Base-by-base conservation (phyloP, 257 asterid species). In the Anisodus acutangulus region DNA sequence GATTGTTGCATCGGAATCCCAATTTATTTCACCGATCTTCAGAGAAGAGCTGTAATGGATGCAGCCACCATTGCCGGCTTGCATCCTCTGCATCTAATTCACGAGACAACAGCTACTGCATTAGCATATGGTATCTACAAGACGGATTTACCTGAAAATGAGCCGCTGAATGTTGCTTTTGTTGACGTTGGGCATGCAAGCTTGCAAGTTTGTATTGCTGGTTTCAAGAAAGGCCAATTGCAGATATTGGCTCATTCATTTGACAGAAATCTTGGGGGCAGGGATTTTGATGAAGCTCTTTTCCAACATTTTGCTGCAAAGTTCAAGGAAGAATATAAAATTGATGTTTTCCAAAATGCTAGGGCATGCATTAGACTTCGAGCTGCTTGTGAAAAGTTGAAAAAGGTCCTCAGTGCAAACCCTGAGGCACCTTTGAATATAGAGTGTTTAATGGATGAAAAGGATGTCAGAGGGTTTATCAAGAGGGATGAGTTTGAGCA, bases 41-140 rank as follows among this genome's bases (percentile, higher is more conserved):
- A 96, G 90, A 92, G 99, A 84, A 91, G 98, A 84, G 97, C 98
- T 68, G 95, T 96, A 39, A 71, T 93, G 60, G 99, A 94, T 90
- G 99, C 99, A 45, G 98, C 99, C 45, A 94, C 94, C 39, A 93
- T 96, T 79, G 98, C 99, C 81, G 98, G 98, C 43, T 87, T 96
- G 83, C 98, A 92, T 83, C 98, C 99, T 60, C 95, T 94, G 88
- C 97, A 92, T 87, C 92, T 96, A 59, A 85, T 96, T 86, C 99
- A 96, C n/a, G 99, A 96, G 87, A 96, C 99, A 4, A 93, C 99
- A n/a, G 98, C 99, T 35, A 96, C 99, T 80, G 98, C 99, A 64
- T 78, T 96, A 85, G 98, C 98, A 15, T 96, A 93, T 88, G 99
- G 99, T 69, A 96, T 96, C 79, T 96, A 96, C 86, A 96, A 96